Percentiles rank a stretch among this genome's conserved stretches.
Evolutionary conservation across 768 basidiomycete species (phyloP).

Genomic region (Mycena amicta): DNA sequence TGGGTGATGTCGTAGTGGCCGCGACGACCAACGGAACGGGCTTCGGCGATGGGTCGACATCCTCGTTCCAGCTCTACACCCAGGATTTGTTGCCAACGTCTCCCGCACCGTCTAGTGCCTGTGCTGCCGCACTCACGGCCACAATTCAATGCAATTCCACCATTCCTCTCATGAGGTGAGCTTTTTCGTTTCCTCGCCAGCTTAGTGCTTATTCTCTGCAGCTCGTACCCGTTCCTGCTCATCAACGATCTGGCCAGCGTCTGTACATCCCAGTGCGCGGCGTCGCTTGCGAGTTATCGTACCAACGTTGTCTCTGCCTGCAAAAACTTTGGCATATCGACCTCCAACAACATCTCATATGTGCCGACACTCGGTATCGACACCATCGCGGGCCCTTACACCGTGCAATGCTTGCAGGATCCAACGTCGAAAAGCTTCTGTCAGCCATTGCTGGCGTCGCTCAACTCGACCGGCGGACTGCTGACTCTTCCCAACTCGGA

Average conservation of each 20-base stretch:
- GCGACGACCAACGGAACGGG: background rate
- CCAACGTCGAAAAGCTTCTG: background rate
- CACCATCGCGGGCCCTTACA: background rate
- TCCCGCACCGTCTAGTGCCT: conserved; percentile 4
- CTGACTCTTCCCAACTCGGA: conserved; percentile 1
- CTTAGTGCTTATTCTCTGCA: background rate
- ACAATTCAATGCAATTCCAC: conserved; percentile 7
- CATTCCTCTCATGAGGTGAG: conserved; percentile 2
- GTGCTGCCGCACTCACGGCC: conserved; percentile 7
- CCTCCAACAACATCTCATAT: background rate
- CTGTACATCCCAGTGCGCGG: conserved; percentile 7
- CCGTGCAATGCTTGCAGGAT: conserved; percentile 13
- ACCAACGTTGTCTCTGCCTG: background rate
- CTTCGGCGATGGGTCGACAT: background rate
- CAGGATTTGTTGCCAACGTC: background rate
- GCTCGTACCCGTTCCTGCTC: background rate
- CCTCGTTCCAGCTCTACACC: conserved; percentile 6
- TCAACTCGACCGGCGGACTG: background rate
- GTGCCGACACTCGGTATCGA: background rate
- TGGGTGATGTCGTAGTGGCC: background rate
- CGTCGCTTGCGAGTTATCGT: conserved; percentile 9
- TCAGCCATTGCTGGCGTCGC: background rate
- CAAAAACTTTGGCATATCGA: background rate
- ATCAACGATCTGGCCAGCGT: background rate
- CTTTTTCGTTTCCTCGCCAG: background rate